Evolutionary conservation across 305 asterid species (phyloP), one percentile per base, ranked within the genome.

Genomic region (Lippia alba): DNA sequence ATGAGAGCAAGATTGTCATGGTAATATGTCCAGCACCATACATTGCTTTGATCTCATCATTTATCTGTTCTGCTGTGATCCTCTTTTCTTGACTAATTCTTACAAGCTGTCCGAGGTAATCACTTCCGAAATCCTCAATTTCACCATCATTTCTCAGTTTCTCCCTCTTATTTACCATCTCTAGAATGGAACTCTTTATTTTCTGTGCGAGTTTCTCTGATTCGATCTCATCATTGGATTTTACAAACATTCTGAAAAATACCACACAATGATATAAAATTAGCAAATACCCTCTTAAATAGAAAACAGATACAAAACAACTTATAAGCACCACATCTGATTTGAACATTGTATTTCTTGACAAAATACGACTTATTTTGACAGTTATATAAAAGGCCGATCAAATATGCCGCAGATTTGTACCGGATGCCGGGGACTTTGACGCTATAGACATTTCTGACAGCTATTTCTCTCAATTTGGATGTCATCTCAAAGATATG

Each of bases 21-120:
- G 94, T 87, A 8, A 83, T 84, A 80, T 88, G 92, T 7, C 92
- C 97, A 6, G 93, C 96, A 5, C 91, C 91, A 53, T 80, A 90
- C 50, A 90, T 19, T 5, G 81, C 74, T 71, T 75, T 90, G 55
- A 84, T 71, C 83, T 90, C 97, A 24, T 90, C 96, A 17, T 86
- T 77, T 87, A 90, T 82, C 55, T 88, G 91, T 6, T 66, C 85
- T 33, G 74, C 16, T n/a, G 87, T 58, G 54, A 91, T 85, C 75
- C 84, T 69, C 81, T 80, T 89, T 49, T 74, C 75, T 2, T 73
- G 77, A 11, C 74, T 58, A 10, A 75, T 60, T 48, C 64, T 70
- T 60, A 86, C 70, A 63, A 86, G 91, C 18, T 86, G 78, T 55
- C 91, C 94, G 3, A 84, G 69, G 67, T 78, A 88, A 79, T 84